Percentiles rank a stretch among this genome's conserved stretches.
phyloP scores from a whole-genome alignment of 2,329 filamentous ascomycete genomes.

The Trichophyton benhamiae region DNA sequence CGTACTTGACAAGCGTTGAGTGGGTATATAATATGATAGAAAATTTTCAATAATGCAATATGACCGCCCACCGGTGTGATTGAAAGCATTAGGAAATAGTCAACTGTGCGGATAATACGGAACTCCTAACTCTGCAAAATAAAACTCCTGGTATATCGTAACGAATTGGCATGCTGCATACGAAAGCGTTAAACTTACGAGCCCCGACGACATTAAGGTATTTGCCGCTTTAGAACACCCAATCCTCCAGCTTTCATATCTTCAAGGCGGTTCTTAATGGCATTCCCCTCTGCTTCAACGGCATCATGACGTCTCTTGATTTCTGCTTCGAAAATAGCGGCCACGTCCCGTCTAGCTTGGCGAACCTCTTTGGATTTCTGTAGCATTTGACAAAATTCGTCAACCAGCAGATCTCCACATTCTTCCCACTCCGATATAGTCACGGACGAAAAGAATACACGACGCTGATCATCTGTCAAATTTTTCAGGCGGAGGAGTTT shows the following conservation, averaged over 20 bases:
- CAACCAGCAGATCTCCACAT: constrained; percentile 49
- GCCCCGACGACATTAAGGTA: not conserved
- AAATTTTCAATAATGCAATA: not conserved
- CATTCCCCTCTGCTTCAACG: constrained; percentile 38
- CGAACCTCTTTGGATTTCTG: constrained; percentile 41
- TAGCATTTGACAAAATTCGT: constrained; percentile 41
- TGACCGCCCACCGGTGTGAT: not conserved
- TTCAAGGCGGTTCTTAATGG: constrained; percentile 39
- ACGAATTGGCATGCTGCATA: not conserved
- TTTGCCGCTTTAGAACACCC: constrained; percentile 38
- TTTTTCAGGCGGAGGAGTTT: constrained; percentile 28
- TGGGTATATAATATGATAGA: not conserved
- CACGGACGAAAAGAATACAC: constrained; percentile 41
- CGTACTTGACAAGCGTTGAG: not conserved
- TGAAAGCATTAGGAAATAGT: not conserved
- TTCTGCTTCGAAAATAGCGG: constrained; percentile 43
- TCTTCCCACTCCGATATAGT: constrained; percentile 48
- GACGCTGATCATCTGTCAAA: constrained; percentile 31
- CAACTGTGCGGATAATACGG: not conserved
- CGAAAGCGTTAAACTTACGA: not conserved
- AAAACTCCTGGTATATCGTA: not conserved
- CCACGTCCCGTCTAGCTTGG: constrained; percentile 42
- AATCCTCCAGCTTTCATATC: constrained; percentile 45
- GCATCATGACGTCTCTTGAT: constrained; percentile 41
- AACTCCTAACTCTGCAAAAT: not conserved